These are phyloP conservation scores for Ceratobasidium sp. DNA, from an alignment of 1,284 basidiomycete species.

Conservation along the genomic window DNA sequence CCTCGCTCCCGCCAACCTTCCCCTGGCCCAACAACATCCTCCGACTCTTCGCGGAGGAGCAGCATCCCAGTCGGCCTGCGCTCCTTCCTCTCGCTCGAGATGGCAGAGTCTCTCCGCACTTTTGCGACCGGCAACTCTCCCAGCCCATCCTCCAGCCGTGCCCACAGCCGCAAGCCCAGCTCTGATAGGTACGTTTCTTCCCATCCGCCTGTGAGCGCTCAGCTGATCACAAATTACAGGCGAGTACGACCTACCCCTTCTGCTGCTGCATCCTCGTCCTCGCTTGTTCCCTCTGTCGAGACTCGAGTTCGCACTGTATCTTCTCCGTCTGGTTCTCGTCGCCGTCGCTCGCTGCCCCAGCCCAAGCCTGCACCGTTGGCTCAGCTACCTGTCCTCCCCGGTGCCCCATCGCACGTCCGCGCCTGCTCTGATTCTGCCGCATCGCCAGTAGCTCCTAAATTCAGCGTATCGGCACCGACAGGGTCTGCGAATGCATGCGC, in stretches of 20 bases:
- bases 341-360: conserved; percentile 41
- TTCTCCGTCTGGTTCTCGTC: conserved; percentile 18
- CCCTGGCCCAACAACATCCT: background rate
- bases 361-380: conserved; percentile 40
- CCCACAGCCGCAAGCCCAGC: conserved; percentile 9
- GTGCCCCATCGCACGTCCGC: conserved; percentile 10
- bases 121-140: background rate
- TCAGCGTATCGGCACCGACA: conserved; percentile 6
- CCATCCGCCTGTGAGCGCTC: background rate
- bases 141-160: conserved; percentile 12
- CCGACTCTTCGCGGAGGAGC: conserved; percentile 20
- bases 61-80: conserved; percentile 6
- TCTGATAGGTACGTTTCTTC: conserved; percentile 6
- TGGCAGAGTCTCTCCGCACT: conserved; percentile 40
- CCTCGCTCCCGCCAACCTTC: background rate
- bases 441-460: background rate
- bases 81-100: conserved; percentile 43
- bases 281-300: background rate
- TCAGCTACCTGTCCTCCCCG: conserved; percentile 21
- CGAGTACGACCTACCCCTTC: conserved; percentile 1
- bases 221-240: background rate
- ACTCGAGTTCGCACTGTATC: background rate
- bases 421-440: conserved; percentile 23
- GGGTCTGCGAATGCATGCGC: background rate
- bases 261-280: background rate